phyloP scores from a whole-genome alignment of 2,329 filamentous ascomycete species.

The Hypoxylon sp. region DNA sequence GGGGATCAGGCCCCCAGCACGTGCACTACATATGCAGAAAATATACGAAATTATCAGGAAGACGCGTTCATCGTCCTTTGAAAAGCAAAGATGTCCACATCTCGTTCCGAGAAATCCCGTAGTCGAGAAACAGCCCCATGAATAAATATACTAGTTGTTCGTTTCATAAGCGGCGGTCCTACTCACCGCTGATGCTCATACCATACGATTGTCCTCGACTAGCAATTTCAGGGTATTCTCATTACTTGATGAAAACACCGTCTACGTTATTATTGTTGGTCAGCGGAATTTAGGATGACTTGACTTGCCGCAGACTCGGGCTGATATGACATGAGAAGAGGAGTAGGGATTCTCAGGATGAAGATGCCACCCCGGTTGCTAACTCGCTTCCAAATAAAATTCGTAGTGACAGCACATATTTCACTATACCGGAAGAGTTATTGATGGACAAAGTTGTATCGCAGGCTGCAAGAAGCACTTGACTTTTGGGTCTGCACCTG shows the following conservation, averaged over 20 bases:
- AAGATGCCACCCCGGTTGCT: constrained; percentile 6
- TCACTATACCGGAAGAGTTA: constrained; percentile 31
- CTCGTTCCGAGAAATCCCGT: constrained; percentile 42
- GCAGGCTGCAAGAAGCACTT: constrained; percentile 45
- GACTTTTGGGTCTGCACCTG: constrained; percentile 30
- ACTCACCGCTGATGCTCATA: constrained; percentile 37
- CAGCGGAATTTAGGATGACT: constrained; percentile 33
- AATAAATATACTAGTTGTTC: constrained; percentile 26
- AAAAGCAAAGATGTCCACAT: constrained; percentile 35
- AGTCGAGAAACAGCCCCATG: constrained; percentile 27
- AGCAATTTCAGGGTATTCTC: constrained; percentile 43
- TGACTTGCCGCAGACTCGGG: constrained; percentile 27
- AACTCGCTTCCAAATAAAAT: constrained; percentile 11
- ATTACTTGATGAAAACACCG: constrained; percentile 51
- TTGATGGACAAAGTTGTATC: constrained; percentile 39
- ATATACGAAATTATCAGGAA: constrained; percentile 34
- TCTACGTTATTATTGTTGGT: constrained; percentile 24
- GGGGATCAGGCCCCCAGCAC: constrained; percentile 34
- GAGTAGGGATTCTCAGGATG: constrained; percentile 11
- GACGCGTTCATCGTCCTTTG: constrained; percentile 28
- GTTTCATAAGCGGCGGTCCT: constrained; percentile 28
- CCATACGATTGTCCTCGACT: constrained; percentile 31
- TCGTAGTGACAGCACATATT: constrained; percentile 32
- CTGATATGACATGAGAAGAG: constrained; percentile 17
- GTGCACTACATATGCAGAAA: constrained; percentile 36